phyloP scores from a whole-genome alignment of 371 early-diverging fungal genomes.

The Mucor plumbeus region DNA sequence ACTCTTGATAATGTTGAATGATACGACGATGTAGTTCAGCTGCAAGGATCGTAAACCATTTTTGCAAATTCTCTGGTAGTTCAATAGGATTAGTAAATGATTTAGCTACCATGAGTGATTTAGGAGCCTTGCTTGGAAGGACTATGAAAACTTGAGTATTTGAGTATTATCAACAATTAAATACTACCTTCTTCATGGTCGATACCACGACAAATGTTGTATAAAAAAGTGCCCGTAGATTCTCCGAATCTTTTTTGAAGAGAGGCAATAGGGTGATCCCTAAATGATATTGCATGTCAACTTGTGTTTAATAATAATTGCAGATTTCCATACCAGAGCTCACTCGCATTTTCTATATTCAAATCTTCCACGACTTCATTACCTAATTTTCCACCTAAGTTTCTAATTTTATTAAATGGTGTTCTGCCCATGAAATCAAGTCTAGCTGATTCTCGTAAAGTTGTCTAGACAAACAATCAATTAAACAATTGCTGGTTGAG shows the following conservation, averaged over 20 bases:
- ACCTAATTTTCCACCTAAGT: slow-evolving; percentile 92
- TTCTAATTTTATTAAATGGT: slow-evolving; percentile 77
- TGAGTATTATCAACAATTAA: not conserved
- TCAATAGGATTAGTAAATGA: slow-evolving; percentile 46
- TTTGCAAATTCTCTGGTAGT: slow-evolving; percentile 35
- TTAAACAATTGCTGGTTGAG: not conserved
- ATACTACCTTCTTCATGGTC: slow-evolving; percentile 59
- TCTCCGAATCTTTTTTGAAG: slow-evolving; percentile 48
- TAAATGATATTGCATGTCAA: not conserved
- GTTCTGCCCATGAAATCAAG: slow-evolving; percentile 64
- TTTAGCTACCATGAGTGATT: slow-evolving; percentile 68
- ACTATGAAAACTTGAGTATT: slow-evolving; percentile 32
- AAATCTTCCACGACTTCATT: slow-evolving; percentile 66
- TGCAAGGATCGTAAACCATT: slow-evolving; percentile 64
- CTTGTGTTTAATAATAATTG: not conserved
- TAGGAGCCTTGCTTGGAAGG: slow-evolving; percentile 47
- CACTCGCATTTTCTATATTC: slow-evolving; percentile 56
- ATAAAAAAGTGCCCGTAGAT: slow-evolving; percentile 60
- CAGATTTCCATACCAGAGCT: slow-evolving; percentile 41
- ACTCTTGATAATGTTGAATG: slow-evolving; percentile 53
- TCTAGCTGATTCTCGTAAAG: slow-evolving; percentile 61
- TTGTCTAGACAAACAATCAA: slow-evolving; percentile 46
- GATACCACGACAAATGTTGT: slow-evolving; percentile 68
- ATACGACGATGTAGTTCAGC: slow-evolving; percentile 63
- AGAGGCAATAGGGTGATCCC: slow-evolving; percentile 26